Evolutionary conservation across 164 flowering plant species (phyloP).

Genomic region (Aristolochia contorta): DNA sequence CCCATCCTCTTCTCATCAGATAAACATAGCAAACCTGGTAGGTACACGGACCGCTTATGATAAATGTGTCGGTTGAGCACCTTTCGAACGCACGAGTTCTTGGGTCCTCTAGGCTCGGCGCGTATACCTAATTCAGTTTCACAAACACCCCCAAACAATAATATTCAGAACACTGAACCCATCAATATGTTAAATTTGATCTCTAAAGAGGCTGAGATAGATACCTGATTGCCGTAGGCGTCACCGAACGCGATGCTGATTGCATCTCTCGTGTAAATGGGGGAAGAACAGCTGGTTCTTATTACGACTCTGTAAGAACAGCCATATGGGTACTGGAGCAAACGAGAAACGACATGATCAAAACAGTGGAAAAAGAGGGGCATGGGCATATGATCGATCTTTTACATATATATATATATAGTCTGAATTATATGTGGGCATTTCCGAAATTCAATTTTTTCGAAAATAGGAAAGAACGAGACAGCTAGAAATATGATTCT

Average conservation of each 20-base stretch:
- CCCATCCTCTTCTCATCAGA: conserved; percentile 39
- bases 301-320: conserved; percentile 49
- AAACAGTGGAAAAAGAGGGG: too few species aligned
- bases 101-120: conserved; percentile 60
- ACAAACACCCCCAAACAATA: too few species aligned
- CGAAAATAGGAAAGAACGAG: too few species aligned
- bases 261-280: conserved; percentile 41
- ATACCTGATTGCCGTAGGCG: conserved; percentile 53
- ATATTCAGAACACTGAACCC: too few species aligned
- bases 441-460: too few species aligned
- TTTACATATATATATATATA: too few species aligned
- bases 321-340: background rate
- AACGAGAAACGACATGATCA: conserved; percentile 2
- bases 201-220: too few species aligned
- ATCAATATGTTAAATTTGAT: too few species aligned
- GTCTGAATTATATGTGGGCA: too few species aligned
- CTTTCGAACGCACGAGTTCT: conserved; percentile 48
- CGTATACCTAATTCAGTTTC: conserved; percentile 39
- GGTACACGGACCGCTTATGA: conserved; percentile 53
- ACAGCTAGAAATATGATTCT: too few species aligned
- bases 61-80: conserved; percentile 62
- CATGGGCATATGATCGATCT: too few species aligned
- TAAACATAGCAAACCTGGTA: conserved; percentile 46
- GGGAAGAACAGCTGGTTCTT: conserved; percentile 63
- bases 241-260: conserved; percentile 69